Evolutionary conservation across 1,284 basidiomycete genomes (phyloP).

Genomic region (Erythrobasidium hasegawianum): DNA sequence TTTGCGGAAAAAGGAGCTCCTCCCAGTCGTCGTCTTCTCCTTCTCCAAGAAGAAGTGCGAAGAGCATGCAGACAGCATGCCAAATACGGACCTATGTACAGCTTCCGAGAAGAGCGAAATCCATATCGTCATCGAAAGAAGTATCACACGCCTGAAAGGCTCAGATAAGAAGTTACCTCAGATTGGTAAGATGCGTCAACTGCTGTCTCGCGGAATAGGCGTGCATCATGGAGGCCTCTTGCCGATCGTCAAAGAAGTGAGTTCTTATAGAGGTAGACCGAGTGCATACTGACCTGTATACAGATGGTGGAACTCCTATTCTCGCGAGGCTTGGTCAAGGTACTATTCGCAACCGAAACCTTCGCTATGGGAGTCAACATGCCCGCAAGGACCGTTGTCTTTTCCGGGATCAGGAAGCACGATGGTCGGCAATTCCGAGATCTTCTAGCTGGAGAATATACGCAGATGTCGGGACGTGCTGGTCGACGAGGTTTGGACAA

Average conservation of each 20-base stretch:
- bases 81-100: conserved; percentile 81
- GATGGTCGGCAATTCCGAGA: conserved; percentile 90
- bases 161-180: conserved; percentile 95
- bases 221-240: conserved; percentile 96
- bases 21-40: conserved; percentile 95
- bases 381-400: conserved; percentile 96
- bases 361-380: conserved; percentile 99
- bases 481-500: conserved; percentile 91
- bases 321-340: conserved; percentile 90
- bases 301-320: conserved; percentile 95
- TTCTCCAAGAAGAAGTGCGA: conserved; percentile 96
- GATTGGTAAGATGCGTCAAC: conserved; percentile 83
- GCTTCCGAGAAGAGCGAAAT: conserved; percentile 91
- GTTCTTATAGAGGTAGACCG: conserved; percentile 35
- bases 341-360: conserved; percentile 96
- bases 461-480: conserved; percentile 98
- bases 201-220: conserved; percentile 88
- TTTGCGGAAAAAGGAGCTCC: conserved; percentile 73
- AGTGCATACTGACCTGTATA: not conserved
- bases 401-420: conserved; percentile 91
- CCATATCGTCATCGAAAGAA: conserved; percentile 89
- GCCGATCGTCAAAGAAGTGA: conserved; percentile 93
- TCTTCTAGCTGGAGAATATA: conserved; percentile 56
- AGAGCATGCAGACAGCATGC: conserved; percentile 86
- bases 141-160: conserved; percentile 87